phyloP scores from a whole-genome alignment of 2,329 filamentous ascomycete species.

The Ophiocordyceps robertsii region DNA sequence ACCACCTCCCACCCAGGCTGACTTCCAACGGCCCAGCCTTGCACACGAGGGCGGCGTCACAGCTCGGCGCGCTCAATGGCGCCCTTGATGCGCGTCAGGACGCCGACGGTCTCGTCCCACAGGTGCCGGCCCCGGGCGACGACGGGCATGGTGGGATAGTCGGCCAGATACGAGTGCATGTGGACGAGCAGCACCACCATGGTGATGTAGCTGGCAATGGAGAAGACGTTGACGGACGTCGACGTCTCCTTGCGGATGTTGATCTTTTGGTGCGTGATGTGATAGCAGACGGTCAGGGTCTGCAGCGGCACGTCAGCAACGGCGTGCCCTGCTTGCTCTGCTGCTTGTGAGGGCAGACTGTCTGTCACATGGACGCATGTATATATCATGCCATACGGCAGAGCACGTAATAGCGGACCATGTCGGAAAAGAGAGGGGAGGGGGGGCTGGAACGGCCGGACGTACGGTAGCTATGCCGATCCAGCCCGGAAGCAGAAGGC shows the following conservation, averaged over 20 bases:
- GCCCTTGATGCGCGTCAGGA: slow-evolving; percentile 15
- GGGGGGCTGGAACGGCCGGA: slow-evolving; percentile 3
- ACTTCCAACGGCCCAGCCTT: too few species aligned
- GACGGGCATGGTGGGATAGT: slow-evolving; percentile 47
- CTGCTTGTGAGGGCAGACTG: background rate
- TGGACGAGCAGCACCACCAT: slow-evolving; percentile 58
- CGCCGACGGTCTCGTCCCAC: slow-evolving; percentile 20
- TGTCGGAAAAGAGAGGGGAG: background rate
- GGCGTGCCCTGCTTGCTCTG: background rate
- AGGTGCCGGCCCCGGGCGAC: slow-evolving; percentile 24
- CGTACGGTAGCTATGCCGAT: slow-evolving; percentile 61
- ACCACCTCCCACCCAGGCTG: too few species aligned
- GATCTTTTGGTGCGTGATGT: slow-evolving; percentile 64
- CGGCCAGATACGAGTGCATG: slow-evolving; percentile 47
- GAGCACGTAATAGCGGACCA: background rate
- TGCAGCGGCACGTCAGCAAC: slow-evolving; percentile 13
- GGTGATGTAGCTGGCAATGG: slow-evolving; percentile 61
- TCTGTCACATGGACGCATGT: too few species aligned
- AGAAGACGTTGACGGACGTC: slow-evolving; percentile 65
- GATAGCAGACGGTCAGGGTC: slow-evolving; percentile 63
- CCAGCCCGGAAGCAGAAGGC: slow-evolving; percentile 64
- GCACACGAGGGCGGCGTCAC: slow-evolving; percentile 2
- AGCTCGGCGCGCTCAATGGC: slow-evolving; percentile 17
- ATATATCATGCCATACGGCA: too few species aligned
- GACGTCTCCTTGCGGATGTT: slow-evolving; percentile 69